Evolutionary conservation across 768 basidiomycete species (phyloP), one percentile per base, ranked within the genome.

Genomic region (Butyriboletus loyo): DNA sequence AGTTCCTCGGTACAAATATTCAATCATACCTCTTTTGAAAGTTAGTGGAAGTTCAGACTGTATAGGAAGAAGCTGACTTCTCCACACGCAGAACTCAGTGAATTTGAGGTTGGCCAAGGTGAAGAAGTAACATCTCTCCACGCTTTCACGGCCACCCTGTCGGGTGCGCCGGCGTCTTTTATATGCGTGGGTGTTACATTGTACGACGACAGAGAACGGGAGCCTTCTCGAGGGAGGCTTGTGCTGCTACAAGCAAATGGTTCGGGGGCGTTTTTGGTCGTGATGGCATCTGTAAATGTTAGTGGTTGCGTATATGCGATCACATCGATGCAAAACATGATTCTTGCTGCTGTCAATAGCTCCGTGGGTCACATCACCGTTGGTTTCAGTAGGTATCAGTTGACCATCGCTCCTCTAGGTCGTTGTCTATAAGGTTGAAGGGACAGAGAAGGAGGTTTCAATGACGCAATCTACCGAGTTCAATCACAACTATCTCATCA

Each of bases 401-500:
- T 56, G 24, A 54, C 52, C 15, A 11, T n/a, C 28, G 50, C 7
- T 6, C 37, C 24, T 57, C 38, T 54, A 82, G 79, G 73, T 87
- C n/a, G 59, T 77, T 42, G 65, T 80, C 28, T 81, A 72, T 54
- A 65, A 72, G 7, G 65, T 82, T 3, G 73, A 76, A 38, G 65
- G 55, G 44, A 59, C 73, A n/a, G 62, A 66, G 10, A 59, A 62
- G 32, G 58, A 72, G 15, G 58, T 71, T 31, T 56, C 66, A 1
- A 68, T 72, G 56, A 61, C 63, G 6, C 72, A 74, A 28, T 59
- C 82, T 7, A 66, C 80, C 0, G 74, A 80, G 35, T 94, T 91
- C 86, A 84, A 87, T 57, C 89, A 92, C 64, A 92, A 89, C 50
- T 93, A 94, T 69, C 55, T 89, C 51, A 82, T 94, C 27, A 83